Conservation (phyloP, 164 flowering plant species). For the Nymphaea colorata region DNA sequence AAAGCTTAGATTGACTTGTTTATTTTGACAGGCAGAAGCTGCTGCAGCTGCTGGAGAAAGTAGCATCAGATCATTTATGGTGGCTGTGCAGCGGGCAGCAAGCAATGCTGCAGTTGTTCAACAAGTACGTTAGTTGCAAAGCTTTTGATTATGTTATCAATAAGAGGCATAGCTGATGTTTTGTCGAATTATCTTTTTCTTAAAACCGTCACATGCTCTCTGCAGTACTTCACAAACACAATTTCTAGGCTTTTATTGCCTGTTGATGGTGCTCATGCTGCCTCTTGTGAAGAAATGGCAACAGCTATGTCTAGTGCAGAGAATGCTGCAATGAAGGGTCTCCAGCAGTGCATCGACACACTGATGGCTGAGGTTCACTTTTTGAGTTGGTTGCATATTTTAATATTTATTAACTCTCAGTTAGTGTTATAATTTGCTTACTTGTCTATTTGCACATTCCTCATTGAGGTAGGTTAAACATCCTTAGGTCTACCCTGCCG, state of each 20-base stretch:
- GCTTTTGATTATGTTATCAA: background rate
- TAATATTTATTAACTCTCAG: no score
- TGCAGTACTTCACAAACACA: slow-evolving; percentile 85
- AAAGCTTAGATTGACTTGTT: background rate
- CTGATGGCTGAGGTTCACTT: slow-evolving; percentile 94
- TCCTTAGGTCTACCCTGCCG: no score
- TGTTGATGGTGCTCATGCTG: slow-evolving; percentile 99
- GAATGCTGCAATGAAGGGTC: slow-evolving; percentile 92
- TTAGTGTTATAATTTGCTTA: no score
- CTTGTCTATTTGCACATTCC: no score
- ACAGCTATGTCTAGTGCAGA: slow-evolving; percentile 95
- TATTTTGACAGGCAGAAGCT: slow-evolving; percentile 71
- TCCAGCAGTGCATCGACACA: slow-evolving; percentile 97
- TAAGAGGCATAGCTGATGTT: background rate
- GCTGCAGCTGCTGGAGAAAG: slow-evolving; percentile 99
- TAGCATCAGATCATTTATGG: slow-evolving; percentile 98
- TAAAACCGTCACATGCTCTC: background rate
- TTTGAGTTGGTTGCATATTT: background rate
- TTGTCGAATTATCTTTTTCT: background rate
- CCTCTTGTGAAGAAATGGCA: slow-evolving; percentile 96
- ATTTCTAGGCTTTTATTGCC: slow-evolving; percentile 87
- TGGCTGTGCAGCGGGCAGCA: slow-evolving; percentile 92
- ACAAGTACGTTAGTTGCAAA: slow-evolving; percentile 43
- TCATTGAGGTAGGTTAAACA: no score
- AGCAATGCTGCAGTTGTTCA: slow-evolving; percentile 98